Evolutionary conservation across 2,329 filamentous ascomycete genomes (phyloP), one percentile per base, ranked within the genome.

Genomic region (Calonectria crousiana): DNA sequence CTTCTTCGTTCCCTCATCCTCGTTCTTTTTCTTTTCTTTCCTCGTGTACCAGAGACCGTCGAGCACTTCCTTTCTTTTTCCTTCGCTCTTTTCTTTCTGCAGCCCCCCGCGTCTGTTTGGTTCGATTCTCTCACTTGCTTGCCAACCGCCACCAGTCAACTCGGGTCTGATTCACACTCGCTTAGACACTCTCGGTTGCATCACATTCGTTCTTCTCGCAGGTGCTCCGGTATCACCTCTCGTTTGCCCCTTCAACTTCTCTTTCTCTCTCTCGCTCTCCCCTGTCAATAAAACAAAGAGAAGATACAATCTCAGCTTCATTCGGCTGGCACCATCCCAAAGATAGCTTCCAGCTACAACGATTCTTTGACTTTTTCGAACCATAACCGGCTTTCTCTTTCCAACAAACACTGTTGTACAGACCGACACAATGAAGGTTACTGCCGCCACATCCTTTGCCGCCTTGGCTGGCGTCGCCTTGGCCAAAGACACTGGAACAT

Each of bases 401-500:
- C 28, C 32, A 64, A 41, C 14, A n/a, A 58, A 13, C 53, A n/a
- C n/a, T 16, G 14, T 41, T 26, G 14, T 26, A 60, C 44, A 38
- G n/a, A 34, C 44, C 60, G 30, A 60, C 76, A 80, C 23, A 65
- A 87, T 87, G 86, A 87, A 86, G 80, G 78, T 82, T 72, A 74
- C 78, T 67, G 74, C 80, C 56, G 75, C 78, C 49, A 73, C 82
- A 64, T 81, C 82, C 67, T 70, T 86, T 53, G 83, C 86, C 75
- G 87, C 86, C 75, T 75, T 86, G 44, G 82, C 84, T 64, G 82
- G 85, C 74, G 82, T 84, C 41, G 85, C 76, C 69, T 62, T 78
- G 74, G 81, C 87, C 81, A 88, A 89, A 78, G 81, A 84, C 72
- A 81, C 86, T 65, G 86, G 89, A 71, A 91, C 91, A 53, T 91